phyloP scores from a whole-genome alignment of 345 rosid genomes.

The Acer negundo region DNA sequence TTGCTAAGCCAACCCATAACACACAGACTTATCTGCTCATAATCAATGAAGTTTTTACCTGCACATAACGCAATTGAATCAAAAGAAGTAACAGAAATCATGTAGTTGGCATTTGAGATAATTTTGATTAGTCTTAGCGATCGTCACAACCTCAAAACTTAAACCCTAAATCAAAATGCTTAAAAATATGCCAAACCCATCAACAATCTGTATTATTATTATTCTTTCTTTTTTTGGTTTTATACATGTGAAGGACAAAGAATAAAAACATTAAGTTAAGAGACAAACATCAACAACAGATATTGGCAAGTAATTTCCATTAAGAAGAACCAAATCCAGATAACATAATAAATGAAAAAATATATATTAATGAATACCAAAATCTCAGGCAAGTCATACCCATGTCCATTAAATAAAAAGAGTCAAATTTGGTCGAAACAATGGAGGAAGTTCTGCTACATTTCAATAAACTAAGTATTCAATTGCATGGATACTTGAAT shows the following conservation, averaged over 20 bases:
- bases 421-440: slow-evolving; percentile 10
- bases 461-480: neutral
- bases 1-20: slow-evolving; percentile 89
- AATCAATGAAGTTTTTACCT: slow-evolving; percentile 42
- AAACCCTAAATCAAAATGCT: slow-evolving; percentile 4
- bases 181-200: neutral
- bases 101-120: neutral
- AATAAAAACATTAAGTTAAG: neutral
- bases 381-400: neutral
- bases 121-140: neutral
- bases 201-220: neutral
- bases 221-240: neutral
- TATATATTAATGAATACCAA: neutral
- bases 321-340: slow-evolving; percentile 9
- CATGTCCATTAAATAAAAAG: neutral
- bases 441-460: neutral
- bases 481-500: slow-evolving; percentile 15
- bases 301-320: neutral
- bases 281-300: neutral
- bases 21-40: slow-evolving; percentile 53
- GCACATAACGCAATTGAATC: slow-evolving; percentile 28
- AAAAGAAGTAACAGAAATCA: slow-evolving; percentile 5
- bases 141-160: neutral
- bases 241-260: neutral
- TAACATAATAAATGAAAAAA: slow-evolving; percentile 1